Conservation (phyloP, 2,329 filamentous ascomycete species). For the Orbilia blumenaviensis region DNA sequence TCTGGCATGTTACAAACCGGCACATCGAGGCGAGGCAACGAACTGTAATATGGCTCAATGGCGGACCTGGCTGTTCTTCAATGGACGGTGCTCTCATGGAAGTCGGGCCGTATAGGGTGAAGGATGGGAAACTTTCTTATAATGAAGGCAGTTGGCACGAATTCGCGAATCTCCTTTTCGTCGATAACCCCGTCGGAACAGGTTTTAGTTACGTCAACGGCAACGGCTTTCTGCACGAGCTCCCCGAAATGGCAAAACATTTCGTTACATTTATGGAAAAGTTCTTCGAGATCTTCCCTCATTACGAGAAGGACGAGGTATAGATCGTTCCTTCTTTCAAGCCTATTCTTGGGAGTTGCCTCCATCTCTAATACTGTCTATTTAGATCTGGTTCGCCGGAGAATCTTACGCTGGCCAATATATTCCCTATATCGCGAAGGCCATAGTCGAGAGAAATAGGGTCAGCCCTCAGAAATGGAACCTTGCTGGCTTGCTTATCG, state of each 20-base stretch:
- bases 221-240: conserved; percentile 82
- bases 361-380: not conserved
- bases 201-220: conserved; percentile 96
- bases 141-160: conserved; percentile 99
- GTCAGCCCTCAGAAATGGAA: conserved; percentile 71
- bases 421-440: conserved; percentile 94
- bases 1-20: conserved; percentile 96
- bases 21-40: conserved; percentile 92
- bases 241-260: conserved; percentile 87
- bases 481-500: conserved; percentile 85
- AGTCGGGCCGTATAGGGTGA: conserved; percentile 88
- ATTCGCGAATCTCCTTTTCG: conserved; percentile 95
- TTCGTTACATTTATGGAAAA: conserved; percentile 90
- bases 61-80: conserved; percentile 94
- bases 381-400: conserved; percentile 87
- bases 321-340: conserved; percentile 55
- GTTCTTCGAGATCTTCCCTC: conserved; percentile 88
- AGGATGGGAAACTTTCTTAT: conserved; percentile 74
- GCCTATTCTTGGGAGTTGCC: not conserved
- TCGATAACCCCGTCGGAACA: conserved; percentile 95
- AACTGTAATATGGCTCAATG: conserved; percentile 96
- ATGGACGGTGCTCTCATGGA: conserved; percentile 98
- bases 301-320: conserved; percentile 91
- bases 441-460: conserved; percentile 84
- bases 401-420: conserved; percentile 97